Evolutionary conservation across 805 yeast genomes (phyloP), one percentile per base, ranked within the genome.

Genomic region (Jamesozyma hellenica): DNA sequence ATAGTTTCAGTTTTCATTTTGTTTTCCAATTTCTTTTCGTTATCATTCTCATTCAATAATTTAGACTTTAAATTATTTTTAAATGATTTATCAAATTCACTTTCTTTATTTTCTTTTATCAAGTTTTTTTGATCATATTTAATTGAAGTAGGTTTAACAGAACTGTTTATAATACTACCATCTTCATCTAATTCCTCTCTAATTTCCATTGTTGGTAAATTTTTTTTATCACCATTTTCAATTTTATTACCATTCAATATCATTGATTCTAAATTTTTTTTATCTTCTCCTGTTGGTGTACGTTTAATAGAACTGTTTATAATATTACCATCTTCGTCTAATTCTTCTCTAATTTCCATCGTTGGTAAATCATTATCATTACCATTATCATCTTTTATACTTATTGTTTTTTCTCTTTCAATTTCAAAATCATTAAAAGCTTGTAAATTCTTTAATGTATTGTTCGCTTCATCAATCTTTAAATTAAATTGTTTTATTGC

Each of bases 301-400:
- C 74, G 73, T 25, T 62, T 63, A 3, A 75, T 64, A 3, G 63
- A 48, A n/a, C 75, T 54, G 12, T 45, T 57, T 1, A 82, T 54
- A 1, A 87, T 69, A 43, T 82, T 76, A 0, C 77, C 96, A n/a
- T 82, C 78, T 1, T 84, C 95, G 58, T 87, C 95, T 29, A 88
- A 58, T 39, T 78, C 82, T 53, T 87, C 96, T 39, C 78, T 68
- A 17, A 88, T 88, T 42, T 87, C 96, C 77, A 86, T 75, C 18
- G 83, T 64, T 1, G 85, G 87, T 2, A 78, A 50, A 1, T 65
- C 74, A 17, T 64, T 63, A 18, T 38, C 39, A 8, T 36, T 36
- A 6, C 30, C 44, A 12, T 44, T 41, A 14, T 44, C 46, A 27
- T 31, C 28, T 18, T 14, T 31, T 44, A 11, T 44, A 41, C 13